These are phyloP conservation scores for Camelina sativa DNA, from an alignment of 345 rosid species.

Conservation along the genomic window DNA sequence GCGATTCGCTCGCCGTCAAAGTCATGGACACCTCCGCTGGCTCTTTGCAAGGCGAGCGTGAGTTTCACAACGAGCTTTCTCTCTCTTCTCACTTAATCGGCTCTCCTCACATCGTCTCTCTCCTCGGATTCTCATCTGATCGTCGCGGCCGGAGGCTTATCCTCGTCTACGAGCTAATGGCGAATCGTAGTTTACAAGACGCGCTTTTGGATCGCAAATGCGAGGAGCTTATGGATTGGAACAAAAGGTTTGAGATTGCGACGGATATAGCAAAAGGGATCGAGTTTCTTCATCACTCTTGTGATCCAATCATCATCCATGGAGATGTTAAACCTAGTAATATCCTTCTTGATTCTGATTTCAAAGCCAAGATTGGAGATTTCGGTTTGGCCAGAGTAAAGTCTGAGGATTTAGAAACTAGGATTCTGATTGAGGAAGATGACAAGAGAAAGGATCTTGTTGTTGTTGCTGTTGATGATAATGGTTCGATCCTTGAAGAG, in stretches of 20 bases:
- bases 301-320: constrained; percentile 65
- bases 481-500: constrained; percentile 79
- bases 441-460: constrained; percentile 41
- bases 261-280: constrained; percentile 79
- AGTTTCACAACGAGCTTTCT: constrained; percentile 79
- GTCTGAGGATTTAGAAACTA: constrained; percentile 51
- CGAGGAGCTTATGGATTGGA: constrained; percentile 72
- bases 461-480: constrained; percentile 46
- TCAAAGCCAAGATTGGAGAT: constrained; percentile 75
- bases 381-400: constrained; percentile 77
- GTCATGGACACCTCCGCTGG: constrained; percentile 62
- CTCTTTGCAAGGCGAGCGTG: constrained; percentile 75
- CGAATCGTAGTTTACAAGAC: constrained; percentile 72
- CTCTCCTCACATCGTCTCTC: constrained; percentile 68
- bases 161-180: constrained; percentile 77
- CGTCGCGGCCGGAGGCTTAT: constrained; percentile 55
- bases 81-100: constrained; percentile 64
- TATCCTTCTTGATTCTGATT: constrained; percentile 56
- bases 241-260: constrained; percentile 51
- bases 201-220: constrained; percentile 73
- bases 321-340: constrained; percentile 81
- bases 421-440: constrained; percentile 42
- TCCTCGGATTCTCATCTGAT: constrained; percentile 71
- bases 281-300: constrained; percentile 69
- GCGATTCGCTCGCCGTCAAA: constrained; percentile 66